Evolutionary conservation across 2,329 filamentous ascomycete genomes (phyloP).

Genomic region (Lojkania enalia): DNA sequence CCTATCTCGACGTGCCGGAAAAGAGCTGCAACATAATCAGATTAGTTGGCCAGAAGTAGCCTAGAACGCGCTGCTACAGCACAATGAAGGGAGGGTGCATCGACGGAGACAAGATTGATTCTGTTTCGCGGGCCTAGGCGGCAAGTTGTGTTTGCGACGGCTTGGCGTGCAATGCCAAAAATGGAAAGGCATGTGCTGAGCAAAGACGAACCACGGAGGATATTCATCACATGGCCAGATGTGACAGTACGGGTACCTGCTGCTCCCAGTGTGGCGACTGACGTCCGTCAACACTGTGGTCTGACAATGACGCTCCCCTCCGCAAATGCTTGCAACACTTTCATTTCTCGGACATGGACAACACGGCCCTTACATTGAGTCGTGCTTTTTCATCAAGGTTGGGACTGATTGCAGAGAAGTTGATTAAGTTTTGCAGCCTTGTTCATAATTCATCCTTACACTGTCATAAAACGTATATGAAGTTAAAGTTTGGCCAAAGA

Average conservation of each 20-base stretch:
- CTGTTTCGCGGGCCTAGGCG: too few species aligned
- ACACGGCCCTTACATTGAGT: not conserved
- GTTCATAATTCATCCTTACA: constrained; percentile 27
- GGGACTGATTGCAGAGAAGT: constrained; percentile 6
- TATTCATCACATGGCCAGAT: constrained; percentile 4
- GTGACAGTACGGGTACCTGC: constrained; percentile 10
- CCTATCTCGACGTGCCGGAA: not conserved
- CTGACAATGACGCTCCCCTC: too few species aligned
- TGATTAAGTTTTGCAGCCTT: constrained; percentile 11
- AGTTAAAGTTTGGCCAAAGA: not conserved
- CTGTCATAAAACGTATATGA: constrained; percentile 9
- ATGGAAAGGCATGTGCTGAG: too few species aligned
- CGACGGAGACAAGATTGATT: too few species aligned
- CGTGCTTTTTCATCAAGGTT: constrained; percentile 3
- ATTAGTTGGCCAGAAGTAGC: not conserved
- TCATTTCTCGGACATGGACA: too few species aligned
- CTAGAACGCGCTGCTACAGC: too few species aligned
- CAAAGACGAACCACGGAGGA: not conserved
- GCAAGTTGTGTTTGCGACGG: too few species aligned
- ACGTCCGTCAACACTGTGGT: not conserved
- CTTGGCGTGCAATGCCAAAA: too few species aligned
- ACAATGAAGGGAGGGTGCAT: too few species aligned
- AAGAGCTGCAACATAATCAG: too few species aligned
- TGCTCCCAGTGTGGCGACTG: constrained; percentile 3
- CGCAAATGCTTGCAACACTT: too few species aligned